Evolutionary conservation across 2,329 filamentous ascomycete genomes (phyloP).

Genomic region (Xylariaceae sp.): DNA sequence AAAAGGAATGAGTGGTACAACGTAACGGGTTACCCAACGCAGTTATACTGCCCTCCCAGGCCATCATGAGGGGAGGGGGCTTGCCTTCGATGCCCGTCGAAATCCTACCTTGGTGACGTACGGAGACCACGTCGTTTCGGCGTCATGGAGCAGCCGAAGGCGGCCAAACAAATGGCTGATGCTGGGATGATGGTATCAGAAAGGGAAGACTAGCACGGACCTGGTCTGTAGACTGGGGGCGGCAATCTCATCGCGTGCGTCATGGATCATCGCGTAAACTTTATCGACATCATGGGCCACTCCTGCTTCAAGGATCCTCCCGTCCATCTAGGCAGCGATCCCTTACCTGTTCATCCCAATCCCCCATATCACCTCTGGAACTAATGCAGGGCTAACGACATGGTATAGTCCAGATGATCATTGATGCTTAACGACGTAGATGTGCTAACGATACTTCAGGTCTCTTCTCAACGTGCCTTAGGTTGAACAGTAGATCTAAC

Average conservation of each 20-base stretch:
- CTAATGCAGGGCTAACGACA: neutral
- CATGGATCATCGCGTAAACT: slow-evolving; percentile 5
- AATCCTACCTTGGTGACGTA: neutral
- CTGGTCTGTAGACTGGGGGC: neutral
- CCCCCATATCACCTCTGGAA: neutral
- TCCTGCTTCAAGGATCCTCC: neutral
- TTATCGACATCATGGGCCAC: slow-evolving; percentile 3
- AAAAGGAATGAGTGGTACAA: neutral
- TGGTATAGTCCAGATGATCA: neutral
- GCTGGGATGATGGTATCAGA: slow-evolving; percentile 13
- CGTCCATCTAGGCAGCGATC: neutral
- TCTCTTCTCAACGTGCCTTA: too few relatives aligned
- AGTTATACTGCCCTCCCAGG: slow-evolving; percentile 8
- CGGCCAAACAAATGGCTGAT: neutral
- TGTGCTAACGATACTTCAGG: too few relatives aligned
- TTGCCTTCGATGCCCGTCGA: slow-evolving; percentile 6
- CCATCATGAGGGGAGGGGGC: neutral
- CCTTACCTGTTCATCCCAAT: neutral
- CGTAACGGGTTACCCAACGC: neutral
- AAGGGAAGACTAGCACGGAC: neutral
- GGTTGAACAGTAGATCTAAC: too few relatives aligned
- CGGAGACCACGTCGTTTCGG: slow-evolving; percentile 6
- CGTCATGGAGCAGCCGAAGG: slow-evolving; percentile 7
- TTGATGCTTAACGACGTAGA: neutral
- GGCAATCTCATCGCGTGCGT: slow-evolving; percentile 1